These are phyloP conservation scores for Cladophialophora immunda DNA, from an alignment of 2,329 filamentous ascomycete genomes.

Conservation along the genomic window DNA sequence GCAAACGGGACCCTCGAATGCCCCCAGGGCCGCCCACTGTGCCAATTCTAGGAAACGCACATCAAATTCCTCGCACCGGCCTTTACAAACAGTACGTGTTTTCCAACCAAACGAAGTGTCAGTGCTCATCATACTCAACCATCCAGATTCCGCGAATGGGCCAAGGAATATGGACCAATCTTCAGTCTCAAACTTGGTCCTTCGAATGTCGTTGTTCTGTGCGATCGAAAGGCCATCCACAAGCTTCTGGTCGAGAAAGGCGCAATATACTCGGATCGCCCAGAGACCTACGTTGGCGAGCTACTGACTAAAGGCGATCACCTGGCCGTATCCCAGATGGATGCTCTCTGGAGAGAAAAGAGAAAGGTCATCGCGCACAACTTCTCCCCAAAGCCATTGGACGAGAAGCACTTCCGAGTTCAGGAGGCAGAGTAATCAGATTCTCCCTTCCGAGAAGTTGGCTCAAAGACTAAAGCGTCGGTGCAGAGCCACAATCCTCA, in stretches of 20 bases:
- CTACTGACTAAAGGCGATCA: conserved; percentile 58
- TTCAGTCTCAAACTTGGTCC: conserved; percentile 54
- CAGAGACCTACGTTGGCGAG: conserved; percentile 44
- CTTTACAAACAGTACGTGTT: conserved; percentile 41
- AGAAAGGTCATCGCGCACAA: conserved; percentile 56
- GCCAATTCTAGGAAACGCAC: conserved; percentile 54
- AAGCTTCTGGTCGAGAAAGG: conserved; percentile 43
- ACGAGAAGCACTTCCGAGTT: conserved; percentile 53
- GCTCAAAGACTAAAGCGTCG: not conserved
- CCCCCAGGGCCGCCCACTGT: conserved; percentile 50
- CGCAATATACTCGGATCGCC: conserved; percentile 42
- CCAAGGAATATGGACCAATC: conserved; percentile 50
- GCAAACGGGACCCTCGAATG: conserved; percentile 23
- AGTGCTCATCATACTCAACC: no score
- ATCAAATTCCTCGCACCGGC: conserved; percentile 53
- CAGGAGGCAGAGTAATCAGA: conserved; percentile 55
- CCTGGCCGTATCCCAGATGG: conserved; percentile 57
- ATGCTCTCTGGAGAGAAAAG: conserved; percentile 53
- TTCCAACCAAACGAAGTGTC: no score
- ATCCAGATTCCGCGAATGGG: conserved; percentile 30
- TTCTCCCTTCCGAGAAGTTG: not conserved
- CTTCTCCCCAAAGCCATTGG: conserved; percentile 55
- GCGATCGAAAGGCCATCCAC: conserved; percentile 35
- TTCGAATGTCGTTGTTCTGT: conserved; percentile 52
- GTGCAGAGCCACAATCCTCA: conserved; percentile 16